phyloP scores from a whole-genome alignment of 2,329 filamentous ascomycete genomes.

The Epichloe amarillans region DNA sequence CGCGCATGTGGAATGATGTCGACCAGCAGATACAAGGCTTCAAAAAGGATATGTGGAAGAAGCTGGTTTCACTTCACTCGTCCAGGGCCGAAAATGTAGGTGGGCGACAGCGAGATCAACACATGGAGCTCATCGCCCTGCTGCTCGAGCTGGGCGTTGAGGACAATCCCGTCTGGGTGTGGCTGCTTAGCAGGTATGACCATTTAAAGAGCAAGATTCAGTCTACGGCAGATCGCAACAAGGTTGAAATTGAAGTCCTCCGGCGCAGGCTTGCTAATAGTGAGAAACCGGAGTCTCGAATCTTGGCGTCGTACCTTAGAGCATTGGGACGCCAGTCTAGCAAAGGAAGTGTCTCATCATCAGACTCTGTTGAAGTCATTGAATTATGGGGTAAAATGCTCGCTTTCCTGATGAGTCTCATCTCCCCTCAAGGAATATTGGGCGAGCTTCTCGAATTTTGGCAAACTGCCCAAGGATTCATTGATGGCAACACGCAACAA shows the following conservation, averaged over 20 bases:
- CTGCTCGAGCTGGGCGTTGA: slow-evolving; percentile 89
- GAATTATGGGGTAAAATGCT: slow-evolving; percentile 89
- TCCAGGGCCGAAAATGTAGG: slow-evolving; percentile 32
- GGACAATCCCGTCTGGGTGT: slow-evolving; percentile 93
- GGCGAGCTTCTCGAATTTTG: slow-evolving; percentile 89
- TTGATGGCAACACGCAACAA: slow-evolving; percentile 72
- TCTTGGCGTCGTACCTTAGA: slow-evolving; percentile 63
- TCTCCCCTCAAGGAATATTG: slow-evolving; percentile 69
- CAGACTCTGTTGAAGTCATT: slow-evolving; percentile 70
- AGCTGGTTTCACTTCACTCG: slow-evolving; percentile 55
- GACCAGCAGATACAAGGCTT: slow-evolving; percentile 75
- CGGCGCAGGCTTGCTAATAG: slow-evolving; percentile 64
- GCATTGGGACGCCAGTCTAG: slow-evolving; percentile 55
- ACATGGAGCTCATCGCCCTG: slow-evolving; percentile 82
- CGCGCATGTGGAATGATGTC: slow-evolving; percentile 90
- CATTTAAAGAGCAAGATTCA: slow-evolving; percentile 78
- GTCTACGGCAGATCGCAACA: slow-evolving; percentile 68
- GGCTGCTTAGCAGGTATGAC: slow-evolving; percentile 82
- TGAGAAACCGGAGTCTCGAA: slow-evolving; percentile 56
- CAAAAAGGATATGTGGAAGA: slow-evolving; percentile 82
- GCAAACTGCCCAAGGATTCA: slow-evolving; percentile 82
- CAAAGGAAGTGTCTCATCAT: slow-evolving; percentile 44
- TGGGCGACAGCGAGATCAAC: slow-evolving; percentile 57
- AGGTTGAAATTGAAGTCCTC: slow-evolving; percentile 83
- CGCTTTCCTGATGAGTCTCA: slow-evolving; percentile 56